Evolutionary conservation across 306 rosid species (phyloP), one percentile per base, ranked within the genome.

Genomic region (Fragaria vesca): DNA sequence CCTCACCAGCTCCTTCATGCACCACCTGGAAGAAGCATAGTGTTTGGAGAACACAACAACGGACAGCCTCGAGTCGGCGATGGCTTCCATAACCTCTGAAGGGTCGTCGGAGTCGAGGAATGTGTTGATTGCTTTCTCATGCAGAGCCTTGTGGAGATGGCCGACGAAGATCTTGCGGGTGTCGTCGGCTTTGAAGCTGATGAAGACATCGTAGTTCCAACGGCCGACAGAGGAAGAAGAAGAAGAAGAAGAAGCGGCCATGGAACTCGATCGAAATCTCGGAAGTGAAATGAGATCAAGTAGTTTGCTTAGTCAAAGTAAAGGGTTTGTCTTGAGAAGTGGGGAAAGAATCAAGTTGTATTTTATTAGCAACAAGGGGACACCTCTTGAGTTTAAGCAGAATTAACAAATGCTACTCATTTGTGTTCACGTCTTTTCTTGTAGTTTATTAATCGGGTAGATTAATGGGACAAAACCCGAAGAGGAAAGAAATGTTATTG

Each of bases 11-110:
- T 77, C 80, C 7, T 10, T 4, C 15, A 77, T 11, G 67, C 80
- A 77, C 80, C 80, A 77, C 12, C 0, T 5, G 6, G 79, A 76
- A 20, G 46, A 76, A 20, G 72, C 65, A n/a, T 65, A 76, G 21
- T 24, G 0, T 17, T 54, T 3, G 0, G 74, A 77, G 38, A 77
- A 36, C 11, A 77, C 51, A 0, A 77, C 55, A 21, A 77, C 7
- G 5, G 80, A 52, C 8, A 50, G 1, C 4, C 55, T 52, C 6
- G 74, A 77, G 2, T 24, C 15, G 0, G 1, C 5, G 42, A 77
- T 52, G 15, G 75, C 67, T 2, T 51, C 24, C 7, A 9, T n/a
- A 2, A 68, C 36, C 12, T 28, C 57, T 0, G 58, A 32, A 20
- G 45, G 71, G 43, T 3, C 65, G 60, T 30, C 47, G 13, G 40